Evolutionary conservation across 176 grass and related monocot species (phyloP).

Genomic region (Ampelocalamus luodianensis): DNA sequence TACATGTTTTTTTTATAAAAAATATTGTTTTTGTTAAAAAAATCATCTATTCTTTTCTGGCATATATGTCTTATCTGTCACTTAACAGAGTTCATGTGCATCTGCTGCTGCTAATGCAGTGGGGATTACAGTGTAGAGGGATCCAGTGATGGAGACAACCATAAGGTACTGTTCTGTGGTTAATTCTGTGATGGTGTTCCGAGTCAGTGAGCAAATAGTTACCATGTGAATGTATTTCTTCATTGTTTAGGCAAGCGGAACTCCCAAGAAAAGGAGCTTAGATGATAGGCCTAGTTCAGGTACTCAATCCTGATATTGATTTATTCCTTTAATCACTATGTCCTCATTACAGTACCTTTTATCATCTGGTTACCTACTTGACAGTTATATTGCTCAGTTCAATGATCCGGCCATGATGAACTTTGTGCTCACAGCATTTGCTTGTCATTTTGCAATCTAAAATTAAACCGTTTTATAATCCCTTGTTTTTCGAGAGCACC

Average conservation of each 20-base stretch:
- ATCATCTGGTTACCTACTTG: constrained; percentile 14
- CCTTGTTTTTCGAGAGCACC: neutral
- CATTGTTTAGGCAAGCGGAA: constrained; percentile 44
- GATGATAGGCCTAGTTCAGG: constrained; percentile 53
- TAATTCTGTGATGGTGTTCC: neutral
- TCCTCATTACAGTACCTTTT: neutral
- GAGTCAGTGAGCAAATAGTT: constrained; percentile 1
- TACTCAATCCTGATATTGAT: constrained; percentile 16
- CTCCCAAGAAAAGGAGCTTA: constrained; percentile 62
- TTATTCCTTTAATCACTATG: neutral
- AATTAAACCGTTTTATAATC: neutral
- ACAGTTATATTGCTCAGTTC: constrained; percentile 1
- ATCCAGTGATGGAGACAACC: constrained; percentile 64
- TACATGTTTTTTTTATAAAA: neutral
- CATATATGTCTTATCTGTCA: constrained; percentile 19
- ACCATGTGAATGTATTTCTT: constrained; percentile 8
- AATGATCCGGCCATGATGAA: neutral
- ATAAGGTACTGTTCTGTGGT: constrained; percentile 40
- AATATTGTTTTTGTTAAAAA: neutral
- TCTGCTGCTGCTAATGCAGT: constrained; percentile 39
- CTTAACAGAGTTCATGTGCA: constrained; percentile 15
- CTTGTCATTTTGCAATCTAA: neutral
- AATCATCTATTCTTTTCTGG: neutral
- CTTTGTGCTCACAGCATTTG: constrained; percentile 10
- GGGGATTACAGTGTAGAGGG: constrained; percentile 69